These are phyloP conservation scores for Coemansia sp. DNA, from an alignment of 192 early-diverging fungal species.

Conservation along the genomic window DNA sequence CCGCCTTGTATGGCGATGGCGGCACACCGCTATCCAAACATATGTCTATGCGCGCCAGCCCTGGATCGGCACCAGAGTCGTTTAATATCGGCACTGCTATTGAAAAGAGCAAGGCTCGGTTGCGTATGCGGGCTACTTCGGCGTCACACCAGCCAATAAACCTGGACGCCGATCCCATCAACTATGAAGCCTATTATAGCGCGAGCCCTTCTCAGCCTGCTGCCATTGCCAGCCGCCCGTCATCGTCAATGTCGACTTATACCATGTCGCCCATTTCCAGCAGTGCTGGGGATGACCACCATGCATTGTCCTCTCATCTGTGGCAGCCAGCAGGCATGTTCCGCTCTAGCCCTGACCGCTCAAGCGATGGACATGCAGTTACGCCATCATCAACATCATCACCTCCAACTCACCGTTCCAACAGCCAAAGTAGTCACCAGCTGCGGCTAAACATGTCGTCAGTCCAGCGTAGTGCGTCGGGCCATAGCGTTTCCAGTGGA, in stretches of 20 bases:
- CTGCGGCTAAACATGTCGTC: conserved; percentile 37
- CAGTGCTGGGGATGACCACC: conserved; percentile 34
- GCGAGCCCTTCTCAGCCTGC: no score
- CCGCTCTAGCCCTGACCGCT: conserved; percentile 43
- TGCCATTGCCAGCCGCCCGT: conserved; percentile 21
- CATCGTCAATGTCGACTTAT: conserved; percentile 47
- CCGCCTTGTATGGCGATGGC: conserved; percentile 2
- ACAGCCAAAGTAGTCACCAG: conserved; percentile 29
- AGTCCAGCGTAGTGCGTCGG: conserved; percentile 48
- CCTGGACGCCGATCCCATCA: conserved; percentile 8
- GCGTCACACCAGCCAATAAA: conserved; percentile 28
- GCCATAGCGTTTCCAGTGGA: conserved; percentile 48
- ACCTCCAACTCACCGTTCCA: conserved; percentile 23
- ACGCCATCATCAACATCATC: conserved; percentile 50
- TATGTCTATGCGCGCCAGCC: conserved; percentile 4
- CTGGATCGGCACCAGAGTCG: conserved; percentile 45
- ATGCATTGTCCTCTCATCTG: conserved; percentile 9
- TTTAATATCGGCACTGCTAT: conserved; percentile 31
- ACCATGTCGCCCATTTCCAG: conserved; percentile 51
- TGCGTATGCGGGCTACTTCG: conserved; percentile 38
- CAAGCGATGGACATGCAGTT: conserved; percentile 8
- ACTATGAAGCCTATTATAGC: conserved; percentile 7
- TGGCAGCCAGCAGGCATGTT: conserved; percentile 30
- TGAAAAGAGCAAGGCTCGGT: conserved; percentile 16
- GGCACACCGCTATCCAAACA: neutral